Base-by-base conservation (phyloP, 2,329 filamentous ascomycete species). In the Epichloe sp. region DNA sequence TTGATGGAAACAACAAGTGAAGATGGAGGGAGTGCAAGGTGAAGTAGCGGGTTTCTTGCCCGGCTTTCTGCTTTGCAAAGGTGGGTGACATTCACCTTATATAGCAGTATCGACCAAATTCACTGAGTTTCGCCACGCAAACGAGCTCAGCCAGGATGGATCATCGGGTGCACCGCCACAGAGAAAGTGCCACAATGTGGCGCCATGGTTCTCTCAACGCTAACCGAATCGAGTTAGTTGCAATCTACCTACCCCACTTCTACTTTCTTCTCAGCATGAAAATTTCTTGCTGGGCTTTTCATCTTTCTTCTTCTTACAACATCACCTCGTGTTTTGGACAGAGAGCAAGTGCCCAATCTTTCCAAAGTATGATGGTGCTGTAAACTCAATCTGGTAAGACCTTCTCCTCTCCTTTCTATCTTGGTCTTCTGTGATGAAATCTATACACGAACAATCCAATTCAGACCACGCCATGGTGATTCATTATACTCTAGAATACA, bases 381-480 rank as follows among this genome's bases (percentile, higher is more conserved):
- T 44, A n/a, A 11, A 37, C 2, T 21, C 21, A 38, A 35, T 12
- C 7, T 50, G 60, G 62, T 62, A 63, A 62, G 58, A 45, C 15
- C 35, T 4, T n/a, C 40, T 19, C 2, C 35, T 36, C 44, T 50
- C 35, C 21, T 47, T 44, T 35, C 41, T 50, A 17, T 47, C 47
- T 35, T 36, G 34, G 41, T 55, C 44, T 49, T 62, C 57, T 55
- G 53, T 65, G 66, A 69, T 68, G 66, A 65, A 57, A 51, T 59
- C 47, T 54, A 58, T 58, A 58, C 65, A 67, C 66, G 75, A 79
- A 79, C 76, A 80, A 80, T 80, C 77, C 77, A 80, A 80, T 68
- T 74, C 76, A 74, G 75, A 80, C 76, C 66, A 71, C 60, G 64
- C 64, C 68, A 72, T 80, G 78, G 77, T 77, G 76, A 79, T 65